Conservation (phyloP, 169 alveolate species). For the Cystoisospora suis region DNA sequence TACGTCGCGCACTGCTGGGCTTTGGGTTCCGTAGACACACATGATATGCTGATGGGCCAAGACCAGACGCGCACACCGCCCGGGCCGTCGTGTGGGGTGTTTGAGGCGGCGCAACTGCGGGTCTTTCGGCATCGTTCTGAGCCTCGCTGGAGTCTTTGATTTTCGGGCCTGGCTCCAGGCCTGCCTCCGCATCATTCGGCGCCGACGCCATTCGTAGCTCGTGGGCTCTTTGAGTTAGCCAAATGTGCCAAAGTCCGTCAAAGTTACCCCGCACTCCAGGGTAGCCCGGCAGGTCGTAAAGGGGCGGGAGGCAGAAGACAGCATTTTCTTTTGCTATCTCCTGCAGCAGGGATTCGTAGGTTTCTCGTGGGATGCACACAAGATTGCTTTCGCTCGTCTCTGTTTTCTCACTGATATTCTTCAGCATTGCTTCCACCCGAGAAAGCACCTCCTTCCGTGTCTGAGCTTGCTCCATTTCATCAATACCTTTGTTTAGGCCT, state of each 20-base stretch:
- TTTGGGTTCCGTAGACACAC: too few relatives aligned
- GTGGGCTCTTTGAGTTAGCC: background rate
- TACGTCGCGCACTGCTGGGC: too few relatives aligned
- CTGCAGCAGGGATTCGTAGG: background rate
- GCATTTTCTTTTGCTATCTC: background rate
- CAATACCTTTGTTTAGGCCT: background rate
- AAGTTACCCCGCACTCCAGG: constrained; percentile 28
- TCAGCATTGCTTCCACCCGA: background rate
- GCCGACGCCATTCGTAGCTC: background rate
- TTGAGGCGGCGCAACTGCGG: too few relatives aligned
- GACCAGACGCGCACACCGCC: too few relatives aligned
- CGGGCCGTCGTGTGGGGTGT: too few relatives aligned
- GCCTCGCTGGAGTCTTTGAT: too few relatives aligned
- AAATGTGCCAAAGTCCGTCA: constrained; percentile 26
- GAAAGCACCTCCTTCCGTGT: background rate
- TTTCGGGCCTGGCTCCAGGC: too few relatives aligned
- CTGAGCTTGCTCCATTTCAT: background rate
- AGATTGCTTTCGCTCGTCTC: background rate
- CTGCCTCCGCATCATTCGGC: too few relatives aligned
- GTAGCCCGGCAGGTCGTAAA: background rate
- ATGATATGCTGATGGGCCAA: too few relatives aligned
- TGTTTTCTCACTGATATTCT: background rate
- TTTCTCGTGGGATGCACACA: background rate
- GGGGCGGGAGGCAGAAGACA: background rate
- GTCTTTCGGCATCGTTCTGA: too few relatives aligned